Base-by-base conservation (phyloP, 2,329 filamentous ascomycete genomes). In the Penicillium sp. region DNA sequence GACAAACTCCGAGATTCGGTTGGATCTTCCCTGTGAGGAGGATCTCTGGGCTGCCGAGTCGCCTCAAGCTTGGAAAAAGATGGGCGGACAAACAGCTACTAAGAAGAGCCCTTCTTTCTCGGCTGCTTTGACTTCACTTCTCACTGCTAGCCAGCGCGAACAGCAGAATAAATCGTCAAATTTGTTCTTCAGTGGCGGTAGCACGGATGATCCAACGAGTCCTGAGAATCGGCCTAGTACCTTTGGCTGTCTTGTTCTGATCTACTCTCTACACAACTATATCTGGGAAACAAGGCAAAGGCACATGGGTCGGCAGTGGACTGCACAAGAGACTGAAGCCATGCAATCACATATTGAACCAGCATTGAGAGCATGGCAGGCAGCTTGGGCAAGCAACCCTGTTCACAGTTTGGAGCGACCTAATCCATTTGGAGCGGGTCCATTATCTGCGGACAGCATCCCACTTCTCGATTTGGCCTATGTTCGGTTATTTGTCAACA, bases 261-360 rank as follows among this genome's bases (percentile, higher is more conserved):
- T 98, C 74, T 94, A 97, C 73, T 93, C 95, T 3, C 82, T 98
- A 26, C 95, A 98, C 79, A 97, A 97, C 69, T 97, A 97, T 76
- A 97, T 98, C 48, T 98, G 95, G 95, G 94, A 98, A 78, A 97
- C 93, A 0, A 85, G 94, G 26, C 93, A 97, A 76, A 84, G 93
- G 55, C 93, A 97, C 69, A 89, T 93, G 69, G 93, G 91, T 68
- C 89, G 92, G 64, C 83, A 92, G 52, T 97, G 94, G 94, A 96
- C 93, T 1, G 87, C 89, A 37, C 89, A 94, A 66, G 94, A 98
- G 76, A 96, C 92, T 0, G 93, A 98, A 68, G 92, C 93, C 65
- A 96, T 98, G 93, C 93, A 97, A 74, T 87, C 90, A 1, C 93
- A 97, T 71, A 96, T 98, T 60, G 93, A 97, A 75, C 94, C 94